Evolutionary conservation across 768 basidiomycete species (phyloP), one percentile per base, ranked within the genome.

Genomic region (Omphalotus guepiniiformis): DNA sequence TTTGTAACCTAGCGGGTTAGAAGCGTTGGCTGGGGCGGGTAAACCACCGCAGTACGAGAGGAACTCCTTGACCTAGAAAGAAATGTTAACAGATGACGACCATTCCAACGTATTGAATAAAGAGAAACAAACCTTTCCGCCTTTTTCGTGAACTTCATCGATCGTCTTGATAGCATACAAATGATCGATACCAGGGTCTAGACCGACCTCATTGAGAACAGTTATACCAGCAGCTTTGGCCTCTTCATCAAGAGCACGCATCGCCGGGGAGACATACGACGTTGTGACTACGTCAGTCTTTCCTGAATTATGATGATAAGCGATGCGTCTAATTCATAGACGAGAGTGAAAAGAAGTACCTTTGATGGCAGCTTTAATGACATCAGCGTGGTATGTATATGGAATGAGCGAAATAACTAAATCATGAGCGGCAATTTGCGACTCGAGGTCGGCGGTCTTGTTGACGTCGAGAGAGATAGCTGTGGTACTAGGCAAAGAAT

Each of bases 1-100:
- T 66, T 97, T 97, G 82, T 97, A 99, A 9, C 95, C 95, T 48
- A 98, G 85, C 2, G 96, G 93, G 72, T 98, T 99, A 60, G 84
- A 83, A 3, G 92, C 81, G 60, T 86, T 86, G 58, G 91, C 85
- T 6, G 93, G 90, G 0, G 93, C 91, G 39, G 94, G 93, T 39
- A 97, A 86, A 49, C 95, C 95, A 61, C 94, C 93, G 54, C 95
- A 98, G 78, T 92, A 96, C 0, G 90, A 93, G 47, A 87, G 69
- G 79, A 98, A 98, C 55, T 88, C 72, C 61, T 89, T 93, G 68
- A 95, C 74, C 88, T 91, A 52, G 40, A 5, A 42, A 15, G 6
- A 23, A 27, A 26, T 11, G 11, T 28, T 51, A 12, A 53, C 49
- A 39, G 47, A 49, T 28, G 6, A 25, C 12, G 26, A n/a, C 7